A percentile compares a stretch with the other conserved stretches of the same genome.
These are phyloP conservation scores for Pichia sp. DNA, from an alignment of 1,139 yeast genomes.

Conservation along the genomic window DNA sequence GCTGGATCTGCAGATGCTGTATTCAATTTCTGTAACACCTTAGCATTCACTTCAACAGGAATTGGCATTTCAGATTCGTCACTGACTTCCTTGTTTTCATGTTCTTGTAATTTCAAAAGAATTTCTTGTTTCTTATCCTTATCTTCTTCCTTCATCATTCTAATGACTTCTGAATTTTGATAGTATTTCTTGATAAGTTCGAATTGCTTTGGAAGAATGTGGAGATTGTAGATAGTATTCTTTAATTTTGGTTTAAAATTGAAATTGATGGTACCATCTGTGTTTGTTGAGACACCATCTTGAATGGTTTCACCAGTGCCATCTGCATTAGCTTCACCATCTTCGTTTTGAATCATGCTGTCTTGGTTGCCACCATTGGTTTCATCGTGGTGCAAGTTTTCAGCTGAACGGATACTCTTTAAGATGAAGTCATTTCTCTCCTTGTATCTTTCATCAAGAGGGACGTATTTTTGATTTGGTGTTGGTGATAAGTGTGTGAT, in stretches of 20 bases:
- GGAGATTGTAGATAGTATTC: conserved; percentile 12
- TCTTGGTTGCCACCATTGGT: not conserved
- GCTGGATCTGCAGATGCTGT: not conserved
- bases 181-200: conserved; percentile 12
- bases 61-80: conserved; percentile 10
- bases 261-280: not conserved
- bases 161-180: not conserved
- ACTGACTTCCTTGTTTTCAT: not conserved
- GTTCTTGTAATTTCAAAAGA: too few species aligned
- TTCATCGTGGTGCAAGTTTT: too few species aligned
- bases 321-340: not conserved
- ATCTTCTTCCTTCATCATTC: not conserved
- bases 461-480: conserved; percentile 30
- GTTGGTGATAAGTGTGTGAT: conserved; percentile 28
- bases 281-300: not conserved
- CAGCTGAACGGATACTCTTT: not conserved
- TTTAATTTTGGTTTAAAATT: conserved; percentile 13
- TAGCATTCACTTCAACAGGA: conserved; percentile 15
- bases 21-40: conserved; percentile 7
- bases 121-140: not conserved
- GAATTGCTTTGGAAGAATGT: conserved; percentile 14
- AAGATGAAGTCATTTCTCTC: conserved; percentile 23
- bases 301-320: not conserved
- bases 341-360: not conserved
- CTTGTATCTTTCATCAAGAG: conserved; percentile 26